These are phyloP conservation scores for Cucurbita moschata DNA, from an alignment of 306 rosid genomes.

Conservation along the genomic window DNA sequence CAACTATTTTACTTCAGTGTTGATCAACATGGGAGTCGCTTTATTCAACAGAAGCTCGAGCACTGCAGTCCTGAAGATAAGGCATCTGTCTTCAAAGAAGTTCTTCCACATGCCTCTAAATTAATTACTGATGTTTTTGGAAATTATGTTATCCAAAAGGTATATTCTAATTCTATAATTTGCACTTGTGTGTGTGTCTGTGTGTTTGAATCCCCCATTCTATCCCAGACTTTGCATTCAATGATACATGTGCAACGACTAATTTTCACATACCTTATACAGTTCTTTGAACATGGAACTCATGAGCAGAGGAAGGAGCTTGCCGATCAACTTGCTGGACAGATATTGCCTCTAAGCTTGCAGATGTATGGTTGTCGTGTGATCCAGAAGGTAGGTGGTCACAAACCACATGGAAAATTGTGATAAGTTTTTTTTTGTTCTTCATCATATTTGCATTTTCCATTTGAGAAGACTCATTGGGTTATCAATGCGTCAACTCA, in stretches of 20 bases:
- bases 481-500: neutral
- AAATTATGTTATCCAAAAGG: constrained; percentile 63
- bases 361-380: constrained; percentile 80
- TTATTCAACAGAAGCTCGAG: constrained; percentile 62
- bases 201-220: neutral
- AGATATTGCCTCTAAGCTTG: constrained; percentile 43
- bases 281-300: constrained; percentile 52
- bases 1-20: constrained; percentile 23
- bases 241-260: neutral
- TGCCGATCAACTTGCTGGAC: constrained; percentile 41
- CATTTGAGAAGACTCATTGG: neutral
- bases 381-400: constrained; percentile 48
- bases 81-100: constrained; percentile 46
- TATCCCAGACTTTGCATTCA: constrained; percentile 1
- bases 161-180: constrained; percentile 8
- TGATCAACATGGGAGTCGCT: constrained; percentile 74
- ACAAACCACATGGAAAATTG: neutral
- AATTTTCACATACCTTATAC: constrained; percentile 1
- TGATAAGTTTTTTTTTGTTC: neutral
- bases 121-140: constrained; percentile 60
- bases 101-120: constrained; percentile 40
- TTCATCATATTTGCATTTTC: neutral
- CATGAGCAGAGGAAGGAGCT: constrained; percentile 44
- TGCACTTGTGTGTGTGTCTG: neutral
- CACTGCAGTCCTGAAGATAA: constrained; percentile 40